A percentile compares a stretch with the other conserved stretches of the same genome.
Evolutionary conservation across 1,139 yeast genomes (phyloP).

Genomic region (Hansenula lynferdii): DNA sequence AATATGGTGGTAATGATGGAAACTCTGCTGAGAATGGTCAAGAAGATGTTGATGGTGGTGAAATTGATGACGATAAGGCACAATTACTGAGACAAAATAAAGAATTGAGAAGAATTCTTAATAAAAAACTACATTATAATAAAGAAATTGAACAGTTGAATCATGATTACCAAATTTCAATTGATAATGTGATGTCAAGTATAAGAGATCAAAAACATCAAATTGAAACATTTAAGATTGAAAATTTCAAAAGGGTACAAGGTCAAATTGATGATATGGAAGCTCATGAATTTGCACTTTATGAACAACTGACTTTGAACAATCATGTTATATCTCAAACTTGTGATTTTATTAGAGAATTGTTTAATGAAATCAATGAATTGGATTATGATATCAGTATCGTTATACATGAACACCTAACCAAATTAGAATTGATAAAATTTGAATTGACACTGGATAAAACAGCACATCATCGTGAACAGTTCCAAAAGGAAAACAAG

Average conservation of each 20-base stretch:
- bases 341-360: slow-evolving; percentile 1
- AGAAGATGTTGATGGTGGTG: slow-evolving; percentile 1
- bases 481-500: slow-evolving; percentile 7
- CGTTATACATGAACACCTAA: not conserved
- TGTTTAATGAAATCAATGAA: too few relatives aligned
- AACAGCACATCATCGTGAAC: not conserved
- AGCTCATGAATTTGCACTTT: slow-evolving; percentile 11
- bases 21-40: slow-evolving; percentile 4
- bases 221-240: slow-evolving; percentile 4
- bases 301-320: slow-evolving; percentile 5
- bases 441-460: not conserved
- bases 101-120: slow-evolving; percentile 11
- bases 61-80: slow-evolving; percentile 3
- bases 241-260: slow-evolving; percentile 3
- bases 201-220: slow-evolving; percentile 6
- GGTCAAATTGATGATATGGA: slow-evolving; percentile 4
- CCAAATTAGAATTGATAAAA: not conserved
- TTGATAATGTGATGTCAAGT: slow-evolving; percentile 8
- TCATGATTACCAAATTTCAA: slow-evolving; percentile 12
- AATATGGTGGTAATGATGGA: not conserved
- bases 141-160: slow-evolving; percentile 7
- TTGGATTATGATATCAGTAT: slow-evolving; percentile 4
- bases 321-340: slow-evolving; percentile 10
- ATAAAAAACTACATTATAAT: slow-evolving; percentile 7
- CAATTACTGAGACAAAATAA: slow-evolving; percentile 13